Percentiles rank a stretch among this genome's conserved stretches.
Conservation (phyloP, 1,284 basidiomycete species). For the Fomitopsis palustris region DNA sequence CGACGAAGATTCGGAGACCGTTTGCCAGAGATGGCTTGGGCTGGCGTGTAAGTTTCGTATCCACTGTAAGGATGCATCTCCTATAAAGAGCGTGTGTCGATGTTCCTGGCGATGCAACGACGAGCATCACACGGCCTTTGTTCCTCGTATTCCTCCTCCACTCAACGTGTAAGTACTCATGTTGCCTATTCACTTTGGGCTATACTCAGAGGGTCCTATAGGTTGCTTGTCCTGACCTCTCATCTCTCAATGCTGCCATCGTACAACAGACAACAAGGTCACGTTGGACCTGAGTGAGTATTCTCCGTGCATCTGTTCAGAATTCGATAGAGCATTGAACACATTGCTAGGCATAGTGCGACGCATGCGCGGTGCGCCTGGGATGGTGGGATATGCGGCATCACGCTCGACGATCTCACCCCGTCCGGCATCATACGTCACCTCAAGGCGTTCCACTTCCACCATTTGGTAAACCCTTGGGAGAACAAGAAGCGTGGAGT, state of each 20-base stretch:
- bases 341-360: background rate
- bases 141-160: background rate
- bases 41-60: background rate
- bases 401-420: background rate
- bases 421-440: conserved; percentile 1
- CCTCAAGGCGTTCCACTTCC: conserved; percentile 1
- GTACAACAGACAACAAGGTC: background rate
- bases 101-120: background rate
- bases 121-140: background rate
- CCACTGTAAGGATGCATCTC: too few species aligned
- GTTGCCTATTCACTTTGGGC: too few species aligned
- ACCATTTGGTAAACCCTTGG: background rate
- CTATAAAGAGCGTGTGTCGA: background rate
- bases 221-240: background rate
- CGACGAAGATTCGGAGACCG: background rate
- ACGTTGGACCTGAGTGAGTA: background rate
- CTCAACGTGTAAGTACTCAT: background rate
- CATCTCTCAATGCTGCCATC: background rate
- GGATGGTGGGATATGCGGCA: background rate
- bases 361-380: background rate
- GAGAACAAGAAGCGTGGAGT: conserved; percentile 2
- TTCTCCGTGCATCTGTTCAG: too few species aligned
- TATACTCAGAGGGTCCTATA: background rate
- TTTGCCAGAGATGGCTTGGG: background rate
- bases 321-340: background rate